Evolutionary conservation across 805 yeast genomes (phyloP).

Genomic region (Candida sanyiensis): DNA sequence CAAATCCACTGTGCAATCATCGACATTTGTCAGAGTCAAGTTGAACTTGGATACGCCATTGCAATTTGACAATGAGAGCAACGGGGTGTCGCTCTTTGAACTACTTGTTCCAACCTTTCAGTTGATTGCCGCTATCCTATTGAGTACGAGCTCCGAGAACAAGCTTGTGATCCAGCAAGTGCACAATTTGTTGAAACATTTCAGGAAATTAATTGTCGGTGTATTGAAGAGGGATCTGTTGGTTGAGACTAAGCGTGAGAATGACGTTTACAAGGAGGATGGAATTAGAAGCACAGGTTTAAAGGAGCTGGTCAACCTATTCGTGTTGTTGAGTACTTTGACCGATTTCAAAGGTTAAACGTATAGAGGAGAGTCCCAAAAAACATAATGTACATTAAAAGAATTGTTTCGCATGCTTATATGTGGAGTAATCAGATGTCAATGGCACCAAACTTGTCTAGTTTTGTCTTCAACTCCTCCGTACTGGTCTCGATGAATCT

Average conservation of each 20-base stretch:
- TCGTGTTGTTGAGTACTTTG: conserved; percentile 48
- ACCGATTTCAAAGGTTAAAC: conserved; percentile 38
- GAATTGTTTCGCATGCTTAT: too few relatives aligned
- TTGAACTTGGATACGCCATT: conserved; percentile 50
- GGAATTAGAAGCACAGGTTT: conserved; percentile 33
- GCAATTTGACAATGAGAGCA: conserved; percentile 27
- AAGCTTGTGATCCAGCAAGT: conserved; percentile 50
- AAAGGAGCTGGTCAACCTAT: conserved; percentile 47
- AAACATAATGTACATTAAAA: conserved; percentile 9
- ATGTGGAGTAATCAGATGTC: conserved; percentile 17
- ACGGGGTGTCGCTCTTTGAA: conserved; percentile 53
- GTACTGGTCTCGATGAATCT: conserved; percentile 81
- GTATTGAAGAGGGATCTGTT: conserved; percentile 53
- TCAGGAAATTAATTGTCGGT: conserved; percentile 53
- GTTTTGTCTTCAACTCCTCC: conserved; percentile 56
- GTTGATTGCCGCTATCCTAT: conserved; percentile 55
- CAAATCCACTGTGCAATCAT: conserved; percentile 27
- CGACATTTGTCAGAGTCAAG: conserved; percentile 36
- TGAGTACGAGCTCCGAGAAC: conserved; percentile 77
- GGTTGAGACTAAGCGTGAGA: conserved; percentile 26
- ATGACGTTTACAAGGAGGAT: conserved; percentile 25
- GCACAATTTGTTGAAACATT: conserved; percentile 43
- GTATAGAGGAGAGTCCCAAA: neutral
- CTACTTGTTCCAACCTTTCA: conserved; percentile 71
- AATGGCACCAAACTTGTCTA: conserved; percentile 33